Evolutionary conservation across 2,329 filamentous ascomycete genomes (phyloP).

Genomic region (Eurotiales sp.): DNA sequence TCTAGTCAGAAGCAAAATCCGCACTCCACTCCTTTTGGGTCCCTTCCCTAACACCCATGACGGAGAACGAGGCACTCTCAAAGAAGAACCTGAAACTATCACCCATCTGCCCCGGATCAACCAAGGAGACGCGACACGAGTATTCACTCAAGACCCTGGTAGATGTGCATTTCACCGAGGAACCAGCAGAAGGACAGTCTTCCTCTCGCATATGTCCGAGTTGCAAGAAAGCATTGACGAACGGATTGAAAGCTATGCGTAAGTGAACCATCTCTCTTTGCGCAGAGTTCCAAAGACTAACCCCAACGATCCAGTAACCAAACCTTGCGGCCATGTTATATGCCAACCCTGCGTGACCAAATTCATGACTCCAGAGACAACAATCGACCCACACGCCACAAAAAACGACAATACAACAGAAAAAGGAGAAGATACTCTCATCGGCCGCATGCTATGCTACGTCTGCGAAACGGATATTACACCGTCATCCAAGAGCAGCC

Average conservation of each 20-base stretch:
- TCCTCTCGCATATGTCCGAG: slow-evolving; percentile 67
- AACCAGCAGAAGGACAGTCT: slow-evolving; percentile 48
- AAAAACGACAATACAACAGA: slow-evolving; percentile 32
- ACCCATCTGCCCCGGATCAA: slow-evolving; percentile 74
- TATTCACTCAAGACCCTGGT: slow-evolving; percentile 78
- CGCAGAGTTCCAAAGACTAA: neutral
- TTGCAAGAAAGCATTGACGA: slow-evolving; percentile 78
- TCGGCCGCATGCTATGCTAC: slow-evolving; percentile 64
- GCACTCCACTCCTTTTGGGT: slow-evolving; percentile 89
- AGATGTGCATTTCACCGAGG: slow-evolving; percentile 71
- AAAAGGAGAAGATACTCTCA: slow-evolving; percentile 40
- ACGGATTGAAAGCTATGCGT: slow-evolving; percentile 73
- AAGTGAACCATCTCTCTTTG: slow-evolving; percentile 20
- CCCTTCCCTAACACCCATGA: slow-evolving; percentile 72
- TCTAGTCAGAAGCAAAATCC: slow-evolving; percentile 55
- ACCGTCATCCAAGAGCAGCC: slow-evolving; percentile 28
- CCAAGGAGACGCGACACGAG: slow-evolving; percentile 61
- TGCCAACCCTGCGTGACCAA: slow-evolving; percentile 80
- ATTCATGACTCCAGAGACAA: slow-evolving; percentile 64
- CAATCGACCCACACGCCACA: slow-evolving; percentile 58
- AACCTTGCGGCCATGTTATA: slow-evolving; percentile 86
- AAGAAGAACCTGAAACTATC: slow-evolving; percentile 62
- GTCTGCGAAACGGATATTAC: slow-evolving; percentile 82
- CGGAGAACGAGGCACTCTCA: slow-evolving; percentile 50
- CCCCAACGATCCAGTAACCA: slow-evolving; percentile 54